Percentiles rank a stretch among this genome's conserved stretches.
phyloP scores from a whole-genome alignment of 1,284 basidiomycete species.

The Pyrrhoderma lamaoense region DNA sequence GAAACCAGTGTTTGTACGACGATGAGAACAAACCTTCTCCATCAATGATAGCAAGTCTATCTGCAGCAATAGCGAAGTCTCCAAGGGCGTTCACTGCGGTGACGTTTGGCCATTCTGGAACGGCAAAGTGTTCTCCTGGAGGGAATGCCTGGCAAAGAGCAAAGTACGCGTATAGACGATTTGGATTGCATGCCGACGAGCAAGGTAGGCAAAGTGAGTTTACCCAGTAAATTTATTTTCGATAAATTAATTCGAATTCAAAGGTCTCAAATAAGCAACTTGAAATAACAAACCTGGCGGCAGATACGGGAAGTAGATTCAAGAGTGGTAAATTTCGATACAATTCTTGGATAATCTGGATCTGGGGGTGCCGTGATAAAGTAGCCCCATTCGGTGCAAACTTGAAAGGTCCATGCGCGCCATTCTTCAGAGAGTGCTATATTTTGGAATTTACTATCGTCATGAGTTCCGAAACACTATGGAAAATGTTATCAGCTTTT shows the following conservation, averaged over 20 bases:
- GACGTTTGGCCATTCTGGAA: conserved; percentile 72
- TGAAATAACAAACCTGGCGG: conserved; percentile 42
- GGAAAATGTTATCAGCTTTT: conserved; percentile 1
- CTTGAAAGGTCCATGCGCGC: conserved; percentile 88
- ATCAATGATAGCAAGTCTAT: conserved; percentile 81
- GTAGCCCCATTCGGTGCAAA: conserved; percentile 94
- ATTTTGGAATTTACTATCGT: conserved; percentile 60
- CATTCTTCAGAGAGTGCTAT: conserved; percentile 63
- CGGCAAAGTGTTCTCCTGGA: conserved; percentile 64
- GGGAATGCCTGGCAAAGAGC: conserved; percentile 58
- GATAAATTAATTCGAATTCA: background rate
- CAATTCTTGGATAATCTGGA: conserved; percentile 54
- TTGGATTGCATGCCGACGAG: background rate
- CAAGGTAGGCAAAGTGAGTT: too few species aligned
- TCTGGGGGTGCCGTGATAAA: conserved; percentile 69
- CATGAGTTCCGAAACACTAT: conserved; percentile 81
- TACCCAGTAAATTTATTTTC: background rate
- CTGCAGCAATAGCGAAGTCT: conserved; percentile 66
- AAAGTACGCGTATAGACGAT: background rate
- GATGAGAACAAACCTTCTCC: conserved; percentile 51
- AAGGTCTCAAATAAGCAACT: background rate
- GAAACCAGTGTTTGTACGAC: too few species aligned
- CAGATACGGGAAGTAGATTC: conserved; percentile 80
- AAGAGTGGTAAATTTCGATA: conserved; percentile 68
- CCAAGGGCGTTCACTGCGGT: conserved; percentile 75